phyloP scores from a whole-genome alignment of 495 filamentous ascomycete genomes.

The Neurospora sublineolata region DNA sequence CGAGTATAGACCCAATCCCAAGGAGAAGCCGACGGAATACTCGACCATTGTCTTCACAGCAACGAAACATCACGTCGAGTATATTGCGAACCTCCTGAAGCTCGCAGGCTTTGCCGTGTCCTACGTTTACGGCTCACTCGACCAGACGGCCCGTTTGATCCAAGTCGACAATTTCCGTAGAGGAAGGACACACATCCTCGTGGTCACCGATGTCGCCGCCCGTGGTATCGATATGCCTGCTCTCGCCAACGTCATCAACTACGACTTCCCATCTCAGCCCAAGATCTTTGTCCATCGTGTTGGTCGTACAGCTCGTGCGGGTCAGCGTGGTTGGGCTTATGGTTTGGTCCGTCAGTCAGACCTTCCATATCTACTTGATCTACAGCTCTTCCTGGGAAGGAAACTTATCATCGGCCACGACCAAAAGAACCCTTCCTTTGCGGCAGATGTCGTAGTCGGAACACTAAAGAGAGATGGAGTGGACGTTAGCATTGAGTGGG shows the following conservation, averaged over 20 bases:
- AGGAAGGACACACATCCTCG: constrained; percentile 76
- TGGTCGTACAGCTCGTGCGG: constrained; percentile 87
- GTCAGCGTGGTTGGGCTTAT: constrained; percentile 86
- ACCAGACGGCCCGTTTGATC: constrained; percentile 82
- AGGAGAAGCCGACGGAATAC: constrained; percentile 54
- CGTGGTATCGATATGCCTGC: constrained; percentile 96
- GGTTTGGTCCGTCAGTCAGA: constrained; percentile 77
- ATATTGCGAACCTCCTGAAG: constrained; percentile 60
- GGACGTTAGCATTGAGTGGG: constrained; percentile 64
- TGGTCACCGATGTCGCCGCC: constrained; percentile 96
- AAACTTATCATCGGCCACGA: constrained; percentile 59
- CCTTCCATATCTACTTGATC: constrained; percentile 78
- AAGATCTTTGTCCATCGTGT: constrained; percentile 97
- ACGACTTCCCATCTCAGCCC: constrained; percentile 92
- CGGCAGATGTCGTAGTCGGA: constrained; percentile 72
- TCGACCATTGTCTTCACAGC: constrained; percentile 91
- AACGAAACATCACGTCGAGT: constrained; percentile 98
- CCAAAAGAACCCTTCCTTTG: constrained; percentile 50
- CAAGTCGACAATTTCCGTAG: constrained; percentile 81
- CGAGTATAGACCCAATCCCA: constrained; percentile 34
- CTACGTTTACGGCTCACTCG: constrained; percentile 83
- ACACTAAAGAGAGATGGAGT: constrained; percentile 55
- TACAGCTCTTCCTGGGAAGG: constrained; percentile 87
- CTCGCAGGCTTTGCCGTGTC: constrained; percentile 77
- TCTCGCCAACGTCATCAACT: constrained; percentile 96